A percentile compares a stretch with the other conserved stretches of the same genome.
These are phyloP conservation scores for Kandelia obovata DNA, from an alignment of 345 rosid genomes.

Conservation along the genomic window DNA sequence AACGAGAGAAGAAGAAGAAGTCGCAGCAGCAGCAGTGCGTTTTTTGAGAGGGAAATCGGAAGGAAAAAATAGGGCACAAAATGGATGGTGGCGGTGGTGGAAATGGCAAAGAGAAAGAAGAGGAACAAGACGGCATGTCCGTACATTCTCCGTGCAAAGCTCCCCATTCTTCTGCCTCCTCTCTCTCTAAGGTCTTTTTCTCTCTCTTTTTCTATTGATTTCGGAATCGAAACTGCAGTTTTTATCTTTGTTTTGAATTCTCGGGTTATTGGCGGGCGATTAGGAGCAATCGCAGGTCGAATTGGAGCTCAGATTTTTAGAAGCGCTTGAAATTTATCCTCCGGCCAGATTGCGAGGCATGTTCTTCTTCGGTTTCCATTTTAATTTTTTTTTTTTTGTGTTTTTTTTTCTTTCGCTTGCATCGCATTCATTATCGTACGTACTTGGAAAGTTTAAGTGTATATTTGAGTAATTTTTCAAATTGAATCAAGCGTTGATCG, in stretches of 20 bases:
- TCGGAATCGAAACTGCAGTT: not conserved
- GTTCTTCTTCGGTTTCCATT: not conserved
- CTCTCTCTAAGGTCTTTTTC: constrained; percentile 71
- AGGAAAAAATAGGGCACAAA: not conserved
- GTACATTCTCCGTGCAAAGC: constrained; percentile 95
- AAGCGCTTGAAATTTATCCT: constrained; percentile 93
- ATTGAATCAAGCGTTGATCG: too few relatives aligned
- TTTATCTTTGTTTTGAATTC: constrained; percentile 3
- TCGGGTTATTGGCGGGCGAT: not conserved
- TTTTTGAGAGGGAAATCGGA: not conserved
- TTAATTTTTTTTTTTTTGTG: not conserved
- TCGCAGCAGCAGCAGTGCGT: not conserved
- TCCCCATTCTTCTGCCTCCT: constrained; percentile 91
- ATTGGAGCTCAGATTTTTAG: constrained; percentile 84
- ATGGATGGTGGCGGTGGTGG: constrained; percentile 36
- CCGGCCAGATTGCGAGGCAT: constrained; percentile 75
- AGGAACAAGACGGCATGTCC: constrained; percentile 86
- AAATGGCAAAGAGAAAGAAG: constrained; percentile 45
- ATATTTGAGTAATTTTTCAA: too few relatives aligned
- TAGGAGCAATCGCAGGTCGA: constrained; percentile 94
- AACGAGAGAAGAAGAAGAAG: too few relatives aligned
- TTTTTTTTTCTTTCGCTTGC: not conserved
- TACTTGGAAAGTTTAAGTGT: too few relatives aligned
- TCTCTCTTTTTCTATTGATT: not conserved
- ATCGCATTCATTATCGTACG: not conserved